These are phyloP conservation scores for Pueraria montana DNA, from an alignment of 306 rosid genomes.

Conservation along the genomic window DNA sequence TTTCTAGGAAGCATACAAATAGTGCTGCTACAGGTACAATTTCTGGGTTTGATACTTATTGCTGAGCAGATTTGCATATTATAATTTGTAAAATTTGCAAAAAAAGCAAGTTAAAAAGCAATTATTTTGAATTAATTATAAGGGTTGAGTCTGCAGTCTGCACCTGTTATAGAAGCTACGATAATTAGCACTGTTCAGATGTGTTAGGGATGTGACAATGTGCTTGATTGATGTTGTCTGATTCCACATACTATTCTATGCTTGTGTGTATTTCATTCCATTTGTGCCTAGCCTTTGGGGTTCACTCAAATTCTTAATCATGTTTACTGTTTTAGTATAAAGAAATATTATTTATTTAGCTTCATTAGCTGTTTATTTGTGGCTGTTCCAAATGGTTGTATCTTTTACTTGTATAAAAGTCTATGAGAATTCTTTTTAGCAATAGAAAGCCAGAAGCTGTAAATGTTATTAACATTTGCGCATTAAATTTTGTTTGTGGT, in stretches of 20 bases:
- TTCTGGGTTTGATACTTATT: conserved; percentile 22
- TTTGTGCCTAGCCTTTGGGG: conserved; percentile 19
- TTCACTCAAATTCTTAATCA: background rate
- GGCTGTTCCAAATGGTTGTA: conserved; percentile 3
- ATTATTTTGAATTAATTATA: background rate
- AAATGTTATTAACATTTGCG: background rate
- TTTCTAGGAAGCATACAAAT: conserved; percentile 97
- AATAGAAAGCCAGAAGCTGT: background rate
- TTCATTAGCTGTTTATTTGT: conserved; percentile 28
- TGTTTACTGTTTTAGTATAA: background rate
- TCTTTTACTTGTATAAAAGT: conserved; percentile 4
- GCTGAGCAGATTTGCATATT: background rate
- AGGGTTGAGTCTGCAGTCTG: background rate
- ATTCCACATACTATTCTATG: conserved; percentile 21
- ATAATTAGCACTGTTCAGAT: background rate
- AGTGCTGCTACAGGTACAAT: conserved; percentile 96
- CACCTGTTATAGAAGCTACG: conserved; percentile 13
- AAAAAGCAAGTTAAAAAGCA: background rate
- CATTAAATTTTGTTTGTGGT: conserved; percentile 5
- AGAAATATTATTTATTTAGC: background rate
- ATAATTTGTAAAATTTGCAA: conserved; percentile 10
- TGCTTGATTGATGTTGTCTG: background rate
- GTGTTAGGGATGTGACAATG: conserved; percentile 9
- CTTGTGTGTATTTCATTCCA: conserved; percentile 28
- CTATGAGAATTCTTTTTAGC: conserved; percentile 24